These are phyloP conservation scores for Plantago ovata DNA, from an alignment of 257 asterid genomes.

Conservation along the genomic window DNA sequence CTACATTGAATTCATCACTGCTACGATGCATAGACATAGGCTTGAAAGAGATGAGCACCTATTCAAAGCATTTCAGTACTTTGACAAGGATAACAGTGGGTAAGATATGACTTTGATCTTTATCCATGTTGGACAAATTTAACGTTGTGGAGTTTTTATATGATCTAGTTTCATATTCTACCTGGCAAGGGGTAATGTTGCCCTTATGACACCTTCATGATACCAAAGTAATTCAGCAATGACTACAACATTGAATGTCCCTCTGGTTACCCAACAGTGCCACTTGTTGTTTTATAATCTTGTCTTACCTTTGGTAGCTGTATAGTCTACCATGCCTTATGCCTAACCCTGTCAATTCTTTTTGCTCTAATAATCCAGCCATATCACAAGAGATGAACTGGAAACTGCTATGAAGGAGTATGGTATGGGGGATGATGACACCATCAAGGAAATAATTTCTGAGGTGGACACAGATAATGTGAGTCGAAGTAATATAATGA, in stretches of 20 bases:
- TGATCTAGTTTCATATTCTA: not conserved
- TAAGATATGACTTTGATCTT: conserved; percentile 31
- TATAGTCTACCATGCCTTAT: not conserved
- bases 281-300: not conserved
- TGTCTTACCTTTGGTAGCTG: too few species aligned
- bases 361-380: conserved; percentile 29
- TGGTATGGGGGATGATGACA: conserved; percentile 62
- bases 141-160: not conserved
- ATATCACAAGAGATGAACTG: conserved; percentile 66
- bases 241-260: too few species aligned
- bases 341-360: conserved; percentile 4
- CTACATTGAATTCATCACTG: conserved; percentile 86
- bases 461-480: conserved; percentile 75
- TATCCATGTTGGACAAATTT: not conserved
- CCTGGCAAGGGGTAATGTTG: too few species aligned
- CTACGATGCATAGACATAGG: conserved; percentile 92
- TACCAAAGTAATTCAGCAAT: too few species aligned
- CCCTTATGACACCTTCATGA: too few species aligned
- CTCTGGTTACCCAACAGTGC: not conserved
- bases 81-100: conserved; percentile 91
- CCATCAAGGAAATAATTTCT: conserved; percentile 56
- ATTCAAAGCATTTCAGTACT: conserved; percentile 69
- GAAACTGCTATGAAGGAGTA: conserved; percentile 70
- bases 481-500: conserved; percentile 24
- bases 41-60: conserved; percentile 90